Evolutionary conservation across 1,284 basidiomycete genomes (phyloP).

Genomic region (Boletus holoroseus): DNA sequence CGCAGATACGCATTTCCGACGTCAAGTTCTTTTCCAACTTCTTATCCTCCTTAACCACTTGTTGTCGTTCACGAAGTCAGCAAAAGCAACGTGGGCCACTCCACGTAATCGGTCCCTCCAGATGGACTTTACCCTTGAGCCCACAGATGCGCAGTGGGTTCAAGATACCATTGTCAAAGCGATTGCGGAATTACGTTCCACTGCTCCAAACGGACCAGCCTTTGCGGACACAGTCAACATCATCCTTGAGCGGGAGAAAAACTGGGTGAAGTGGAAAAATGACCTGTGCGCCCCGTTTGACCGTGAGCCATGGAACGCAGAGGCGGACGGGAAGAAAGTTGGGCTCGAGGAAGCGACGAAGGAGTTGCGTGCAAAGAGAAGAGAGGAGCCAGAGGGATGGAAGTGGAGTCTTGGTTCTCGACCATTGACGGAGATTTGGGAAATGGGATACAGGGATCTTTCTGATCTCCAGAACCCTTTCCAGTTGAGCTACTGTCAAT

Average conservation of each 20-base stretch:
- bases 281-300: constrained; percentile 73
- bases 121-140: constrained; percentile 71
- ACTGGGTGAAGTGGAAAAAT: constrained; percentile 85
- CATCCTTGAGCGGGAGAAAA: constrained; percentile 75
- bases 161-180: constrained; percentile 60
- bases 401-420: constrained; percentile 57
- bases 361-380: constrained; percentile 45
- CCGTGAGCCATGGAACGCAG: constrained; percentile 53
- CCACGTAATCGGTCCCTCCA: constrained; percentile 67
- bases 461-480: constrained; percentile 58
- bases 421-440: constrained; percentile 72
- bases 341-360: constrained; percentile 60
- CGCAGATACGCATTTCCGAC: constrained; percentile 82
- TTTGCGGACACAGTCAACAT: constrained; percentile 68
- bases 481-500: constrained; percentile 44
- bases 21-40: constrained; percentile 86
- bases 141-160: constrained; percentile 65
- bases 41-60: constrained; percentile 80
- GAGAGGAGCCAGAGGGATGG: constrained; percentile 54
- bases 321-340: constrained; percentile 44
- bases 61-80: constrained; percentile 65
- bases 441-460: constrained; percentile 65
- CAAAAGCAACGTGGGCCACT: constrained; percentile 58
- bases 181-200: constrained; percentile 66
- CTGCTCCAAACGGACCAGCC: constrained; percentile 64